A percentile compares a stretch with the other conserved stretches of the same genome.
Conservation (phyloP, 2,329 filamentous ascomycete species). For the Fusarium sp. region DNA sequence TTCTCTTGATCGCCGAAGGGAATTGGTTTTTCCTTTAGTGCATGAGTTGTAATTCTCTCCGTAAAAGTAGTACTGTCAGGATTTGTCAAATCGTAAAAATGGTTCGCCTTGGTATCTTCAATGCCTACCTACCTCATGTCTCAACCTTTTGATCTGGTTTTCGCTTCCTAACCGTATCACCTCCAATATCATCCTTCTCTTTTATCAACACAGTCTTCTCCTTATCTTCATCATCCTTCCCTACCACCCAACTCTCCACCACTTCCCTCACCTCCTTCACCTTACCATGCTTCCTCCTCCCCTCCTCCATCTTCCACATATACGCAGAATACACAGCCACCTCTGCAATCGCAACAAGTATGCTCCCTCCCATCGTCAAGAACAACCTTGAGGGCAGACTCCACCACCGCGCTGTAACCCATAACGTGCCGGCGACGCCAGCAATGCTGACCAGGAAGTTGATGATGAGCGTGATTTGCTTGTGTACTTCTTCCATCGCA, state of each 20-base stretch:
- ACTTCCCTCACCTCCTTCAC: slow-evolving; percentile 74
- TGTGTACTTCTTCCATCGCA: slow-evolving; percentile 76
- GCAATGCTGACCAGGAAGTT: slow-evolving; percentile 90
- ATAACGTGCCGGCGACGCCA: slow-evolving; percentile 78
- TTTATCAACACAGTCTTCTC: slow-evolving; percentile 42
- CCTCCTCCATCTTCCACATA: slow-evolving; percentile 73
- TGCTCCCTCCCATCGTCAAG: slow-evolving; percentile 73
- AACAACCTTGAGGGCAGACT: slow-evolving; percentile 74
- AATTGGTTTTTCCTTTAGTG: too few species aligned
- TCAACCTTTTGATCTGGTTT: slow-evolving; percentile 22
- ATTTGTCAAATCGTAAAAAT: neutral
- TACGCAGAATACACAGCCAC: slow-evolving; percentile 81
- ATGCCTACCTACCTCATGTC: slow-evolving; percentile 3
- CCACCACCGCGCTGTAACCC: slow-evolving; percentile 82
- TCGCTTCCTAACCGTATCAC: slow-evolving; percentile 43
- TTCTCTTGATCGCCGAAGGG: too few species aligned
- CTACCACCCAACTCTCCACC: slow-evolving; percentile 75
- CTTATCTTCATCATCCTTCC: slow-evolving; percentile 47
- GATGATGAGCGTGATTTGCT: slow-evolving; percentile 84
- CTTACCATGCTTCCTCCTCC: slow-evolving; percentile 68
- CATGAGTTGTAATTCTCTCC: neutral
- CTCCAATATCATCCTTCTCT: slow-evolving; percentile 31
- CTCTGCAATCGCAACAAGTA: slow-evolving; percentile 77
- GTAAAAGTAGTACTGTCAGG: neutral
- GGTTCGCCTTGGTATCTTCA: neutral